Base-by-base conservation (phyloP, 1,284 basidiomycete genomes). In the Cystobasidiaceae sp. region DNA sequence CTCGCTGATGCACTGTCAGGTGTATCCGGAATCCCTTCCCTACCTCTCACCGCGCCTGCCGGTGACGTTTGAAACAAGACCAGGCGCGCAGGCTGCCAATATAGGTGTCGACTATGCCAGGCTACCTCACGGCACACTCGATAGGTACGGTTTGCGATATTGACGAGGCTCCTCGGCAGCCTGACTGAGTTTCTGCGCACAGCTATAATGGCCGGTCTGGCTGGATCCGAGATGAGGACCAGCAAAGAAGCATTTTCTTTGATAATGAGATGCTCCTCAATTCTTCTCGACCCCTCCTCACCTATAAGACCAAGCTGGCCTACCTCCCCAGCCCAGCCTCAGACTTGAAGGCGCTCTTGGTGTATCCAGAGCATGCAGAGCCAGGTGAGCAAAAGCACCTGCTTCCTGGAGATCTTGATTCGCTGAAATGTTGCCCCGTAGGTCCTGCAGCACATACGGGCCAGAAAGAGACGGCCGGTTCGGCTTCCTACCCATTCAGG, bases 201-300 rank as follows among this genome's bases (percentile, higher is more conserved):
- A 54, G 51, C 34, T 54, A 32, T 25, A 54, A 54, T 39, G 51
- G 51, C 34, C 51, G 34, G 23, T 54, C 51, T n/a, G 51, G 51
- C 51, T 54, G 51, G 51, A 34, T 54, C 13, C 4, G 30, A 4
- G 32, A 54, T 21, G n/a, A 28, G 4, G 30, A 27, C 28, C 51
- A 30, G 11, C 19, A 54, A 17, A 39, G 37, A n/a, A 39, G 37
- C 37, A 25, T 54, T 4, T 54, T 32, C 51, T 54, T 54, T n/a
- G 28, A 33, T 4, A 11, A 21, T 8, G 19, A n/a, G 4, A 21
- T 19, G 27, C 28, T 54, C 8, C 25, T 54, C 19, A 39, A 33
- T 51, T 28, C 23, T n/a, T 11, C 11, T 39, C 11, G n/a, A n/a
- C 37, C 37, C 37, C n/a, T 39, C 11, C 11, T 11, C 11, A 39